phyloP scores from a whole-genome alignment of 129 eudicot species.

The Centaurea solstitialis region DNA sequence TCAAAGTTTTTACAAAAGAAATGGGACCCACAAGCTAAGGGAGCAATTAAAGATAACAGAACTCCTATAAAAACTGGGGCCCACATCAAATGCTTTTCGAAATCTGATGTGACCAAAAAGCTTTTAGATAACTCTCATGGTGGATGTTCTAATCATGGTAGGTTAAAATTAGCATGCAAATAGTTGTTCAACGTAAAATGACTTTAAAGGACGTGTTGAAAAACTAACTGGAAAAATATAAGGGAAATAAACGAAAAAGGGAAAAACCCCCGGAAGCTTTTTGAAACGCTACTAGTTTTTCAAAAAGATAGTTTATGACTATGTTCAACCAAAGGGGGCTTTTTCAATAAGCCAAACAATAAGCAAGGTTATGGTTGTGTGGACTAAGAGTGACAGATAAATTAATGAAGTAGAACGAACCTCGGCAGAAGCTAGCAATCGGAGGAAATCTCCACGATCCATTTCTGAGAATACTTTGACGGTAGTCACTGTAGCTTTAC shows the following conservation, averaged over 20 bases:
- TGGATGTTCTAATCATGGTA: no score
- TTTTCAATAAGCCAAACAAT: background rate
- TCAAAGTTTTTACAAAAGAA: background rate
- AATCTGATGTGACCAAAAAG: background rate
- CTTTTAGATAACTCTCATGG: background rate
- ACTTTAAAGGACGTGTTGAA: background rate
- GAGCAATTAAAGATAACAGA: background rate
- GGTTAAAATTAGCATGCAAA: background rate
- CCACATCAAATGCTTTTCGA: background rate
- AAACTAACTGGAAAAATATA: background rate
- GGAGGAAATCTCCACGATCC: conserved; percentile 90
- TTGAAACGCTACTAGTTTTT: background rate
- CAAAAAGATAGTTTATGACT: background rate
- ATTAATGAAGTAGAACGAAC: conserved; percentile 33
- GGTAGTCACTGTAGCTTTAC: conserved; percentile 88
- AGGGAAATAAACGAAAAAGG: background rate
- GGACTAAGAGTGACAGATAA: background rate
- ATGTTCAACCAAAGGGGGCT: background rate
- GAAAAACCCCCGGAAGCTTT: background rate
- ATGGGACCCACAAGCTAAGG: background rate
- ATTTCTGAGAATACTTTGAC: conserved; percentile 75
- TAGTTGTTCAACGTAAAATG: background rate
- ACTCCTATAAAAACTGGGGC: background rate
- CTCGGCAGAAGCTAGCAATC: conserved; percentile 97
- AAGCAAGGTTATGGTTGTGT: background rate